Evolutionary conservation across 2,329 filamentous ascomycete genomes (phyloP).

Genomic region (Anthostomella pinea): DNA sequence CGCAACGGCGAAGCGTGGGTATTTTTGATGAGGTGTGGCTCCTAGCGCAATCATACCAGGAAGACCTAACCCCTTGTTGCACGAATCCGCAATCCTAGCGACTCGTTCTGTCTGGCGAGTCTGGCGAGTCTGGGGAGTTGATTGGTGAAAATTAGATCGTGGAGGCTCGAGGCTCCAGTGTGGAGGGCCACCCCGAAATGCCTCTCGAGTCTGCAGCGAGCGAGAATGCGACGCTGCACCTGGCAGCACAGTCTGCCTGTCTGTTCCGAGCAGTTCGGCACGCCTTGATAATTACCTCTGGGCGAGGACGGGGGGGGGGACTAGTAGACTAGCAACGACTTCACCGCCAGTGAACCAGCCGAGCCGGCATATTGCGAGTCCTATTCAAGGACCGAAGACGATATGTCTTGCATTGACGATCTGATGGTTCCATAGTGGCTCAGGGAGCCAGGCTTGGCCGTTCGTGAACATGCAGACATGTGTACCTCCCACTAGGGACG

Average conservation of each 20-base stretch:
- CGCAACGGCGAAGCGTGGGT: constrained; percentile 15
- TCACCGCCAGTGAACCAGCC: constrained; percentile 4
- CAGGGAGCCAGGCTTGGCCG: too few species aligned
- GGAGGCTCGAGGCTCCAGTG: constrained; percentile 9
- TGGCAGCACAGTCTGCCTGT: constrained; percentile 8
- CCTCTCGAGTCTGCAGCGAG: background rate
- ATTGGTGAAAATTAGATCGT: constrained; percentile 22
- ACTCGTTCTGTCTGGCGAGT: constrained; percentile 19
- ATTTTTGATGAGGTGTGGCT: constrained; percentile 9
- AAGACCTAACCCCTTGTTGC: constrained; percentile 15
- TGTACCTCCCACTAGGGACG: too few species aligned
- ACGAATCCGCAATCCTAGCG: constrained; percentile 25
- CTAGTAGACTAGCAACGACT: too few species aligned
- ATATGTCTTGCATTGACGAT: background rate
- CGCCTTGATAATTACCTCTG: constrained; percentile 3
- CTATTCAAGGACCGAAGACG: background rate
- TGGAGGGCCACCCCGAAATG: background rate
- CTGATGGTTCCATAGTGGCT: background rate
- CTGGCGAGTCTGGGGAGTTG: too few species aligned
- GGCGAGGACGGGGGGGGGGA: constrained; percentile 2
- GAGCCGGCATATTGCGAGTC: constrained; percentile 16
- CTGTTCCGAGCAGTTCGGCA: constrained; percentile 1
- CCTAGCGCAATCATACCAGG: constrained; percentile 23
- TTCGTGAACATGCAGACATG: too few species aligned
- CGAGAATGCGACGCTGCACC: constrained; percentile 7